Base-by-base conservation (phyloP, 1,139 yeast genomes). In the Sporopachydermia cereana region DNA sequence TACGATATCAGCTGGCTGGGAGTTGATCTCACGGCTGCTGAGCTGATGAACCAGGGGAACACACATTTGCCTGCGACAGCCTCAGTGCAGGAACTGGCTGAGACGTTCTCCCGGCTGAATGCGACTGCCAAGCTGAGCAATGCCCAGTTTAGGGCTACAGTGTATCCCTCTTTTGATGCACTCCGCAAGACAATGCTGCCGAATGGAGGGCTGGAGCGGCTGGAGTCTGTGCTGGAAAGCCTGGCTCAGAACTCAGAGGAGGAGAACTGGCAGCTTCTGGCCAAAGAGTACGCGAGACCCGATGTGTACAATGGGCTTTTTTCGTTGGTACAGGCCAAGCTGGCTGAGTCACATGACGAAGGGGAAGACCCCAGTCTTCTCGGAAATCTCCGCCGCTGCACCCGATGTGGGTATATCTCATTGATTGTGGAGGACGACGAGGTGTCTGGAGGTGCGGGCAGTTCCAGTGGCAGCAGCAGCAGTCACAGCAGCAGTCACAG, bases 1-100 rank as follows among this genome's bases (percentile, higher is more conserved):
- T 79, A 81, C 57, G 80, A 84, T 53, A 78, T 79, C 0, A 68
- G 70, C 30, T 85, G 95, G 95, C 64, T 85, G 7, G 70, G 72
- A 18, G 60, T 81, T 3, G 46, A 41, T 25, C n/a, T 45, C 18
- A 41, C 29, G 3, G 47, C 41, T 16, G 51, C 36, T 3, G 48
- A 42, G 16, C 47, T 45, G 4, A 31, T 36, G 14, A 45, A 43
- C n/a, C 43, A 23, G 7, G 24, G 43, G 41, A 29, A 36, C 18
- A n/a, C 9, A 20, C 5, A 34, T 34, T 7, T 16, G 22, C 12
- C 18, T 16, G 22, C 9, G 17, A n/a, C n/a, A n/a, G 14, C 46
- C 41, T 23, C 46, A 22, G 39, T 23, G 41, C 22, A 44, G 52
- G 51, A 41, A 23, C 16, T 34, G 17, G 23, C 41, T 3, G 22